These are phyloP conservation scores for Aspergillus vadensis DNA, from an alignment of 2,329 filamentous ascomycete species.

Conservation along the genomic window DNA sequence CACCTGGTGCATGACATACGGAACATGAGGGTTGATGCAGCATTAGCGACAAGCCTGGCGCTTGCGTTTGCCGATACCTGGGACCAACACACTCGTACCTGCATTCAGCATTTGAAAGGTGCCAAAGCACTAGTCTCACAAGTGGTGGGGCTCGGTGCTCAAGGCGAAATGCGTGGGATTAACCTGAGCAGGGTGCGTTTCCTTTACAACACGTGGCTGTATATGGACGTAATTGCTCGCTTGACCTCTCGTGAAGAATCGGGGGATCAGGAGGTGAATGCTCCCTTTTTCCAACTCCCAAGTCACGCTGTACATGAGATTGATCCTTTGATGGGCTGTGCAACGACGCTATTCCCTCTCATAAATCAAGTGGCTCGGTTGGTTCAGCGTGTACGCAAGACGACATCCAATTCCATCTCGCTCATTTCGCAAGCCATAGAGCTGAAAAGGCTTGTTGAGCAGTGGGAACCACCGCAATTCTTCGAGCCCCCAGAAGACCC, in stretches of 20 bases:
- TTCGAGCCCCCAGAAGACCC: constrained; percentile 67
- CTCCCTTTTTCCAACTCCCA: constrained; percentile 44
- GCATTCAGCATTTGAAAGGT: constrained; percentile 69
- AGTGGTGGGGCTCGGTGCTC: constrained; percentile 52
- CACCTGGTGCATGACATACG: constrained; percentile 61
- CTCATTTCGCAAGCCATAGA: constrained; percentile 64
- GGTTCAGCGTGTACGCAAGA: constrained; percentile 62
- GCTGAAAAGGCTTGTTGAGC: constrained; percentile 61
- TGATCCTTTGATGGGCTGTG: constrained; percentile 73
- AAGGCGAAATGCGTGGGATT: constrained; percentile 42
- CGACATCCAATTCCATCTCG: constrained; percentile 58
- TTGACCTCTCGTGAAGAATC: constrained; percentile 64
- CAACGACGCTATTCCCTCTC: constrained; percentile 66
- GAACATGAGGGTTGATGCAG: constrained; percentile 65
- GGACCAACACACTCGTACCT: constrained; percentile 69
- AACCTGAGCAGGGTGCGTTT: constrained; percentile 63
- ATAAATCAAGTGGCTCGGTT: constrained; percentile 68
- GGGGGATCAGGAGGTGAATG: constrained; percentile 51
- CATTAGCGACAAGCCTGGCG: constrained; percentile 69
- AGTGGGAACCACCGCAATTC: constrained; percentile 61
- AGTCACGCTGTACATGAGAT: constrained; percentile 56
- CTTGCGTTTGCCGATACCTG: constrained; percentile 71
- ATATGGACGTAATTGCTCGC: constrained; percentile 72
- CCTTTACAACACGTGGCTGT: constrained; percentile 71
- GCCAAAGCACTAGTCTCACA: constrained; percentile 65